Base-by-base conservation (phyloP, 257 asterid genomes). In the Cordia subcordata region DNA sequence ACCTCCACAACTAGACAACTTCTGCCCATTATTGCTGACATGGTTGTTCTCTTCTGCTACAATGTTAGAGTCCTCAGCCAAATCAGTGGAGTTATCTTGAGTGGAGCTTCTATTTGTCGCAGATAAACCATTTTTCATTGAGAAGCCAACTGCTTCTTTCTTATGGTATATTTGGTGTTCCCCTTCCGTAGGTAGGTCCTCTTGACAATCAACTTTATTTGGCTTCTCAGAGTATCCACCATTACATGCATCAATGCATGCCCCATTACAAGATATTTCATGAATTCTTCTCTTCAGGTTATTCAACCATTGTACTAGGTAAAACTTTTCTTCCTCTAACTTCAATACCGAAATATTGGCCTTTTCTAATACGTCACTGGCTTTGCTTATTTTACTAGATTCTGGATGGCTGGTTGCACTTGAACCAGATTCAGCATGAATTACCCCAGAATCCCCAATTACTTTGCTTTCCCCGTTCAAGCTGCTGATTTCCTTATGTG, bases 271-370 rank as follows among this genome's bases (percentile, higher is more conserved):
- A 58, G 70, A 67, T 63, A 64, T 52, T 66, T 76, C 76, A 68
- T 72, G 80, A 68, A 85, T 69, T 53, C 68, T 68, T 58, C 66
- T 73, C 79, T 78, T 86, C 72, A 85, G 53, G 61, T 62, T 58
- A 68, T 67, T 72, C 73, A 85, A 62, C 72, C 81, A 65, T 56
- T 61, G 66, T 5, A 61, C 63, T 58, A 81, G 73, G 62, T 66
- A 62, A 16, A 63, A 52, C 55, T 70, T 81, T 58, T 82, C 91
- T n/a, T 75, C 78, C 75, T 75, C 84, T 33, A 79, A 73, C 58
- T 66, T 72, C 18, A 70, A 62, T 53, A n/a, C n/a, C n/a, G n/a
- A n/a, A n/a, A n/a, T n/a, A n/a, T n/a, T n/a, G n/a, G n/a, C n/a
- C 22, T 66, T 59, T 55, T 54, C 58, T 39, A 59, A 57, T 39